Evolutionary conservation across 1,284 basidiomycete species (phyloP), one percentile per base, ranked within the genome.

Genomic region (Albatrellus sp.): DNA sequence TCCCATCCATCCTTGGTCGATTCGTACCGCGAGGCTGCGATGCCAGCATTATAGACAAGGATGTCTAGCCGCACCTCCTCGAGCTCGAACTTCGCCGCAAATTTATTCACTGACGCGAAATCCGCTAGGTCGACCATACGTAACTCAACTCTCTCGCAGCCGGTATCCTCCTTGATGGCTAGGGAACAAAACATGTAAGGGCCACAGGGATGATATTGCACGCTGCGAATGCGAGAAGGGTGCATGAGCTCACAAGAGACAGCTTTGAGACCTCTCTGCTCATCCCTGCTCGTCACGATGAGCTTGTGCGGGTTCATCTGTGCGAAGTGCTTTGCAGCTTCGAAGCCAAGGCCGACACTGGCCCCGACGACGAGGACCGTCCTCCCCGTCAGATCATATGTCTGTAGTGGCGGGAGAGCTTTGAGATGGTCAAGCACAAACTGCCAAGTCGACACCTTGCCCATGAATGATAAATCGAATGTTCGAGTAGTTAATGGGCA

Each of bases 251-350:
- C 45, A 68, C 65, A 50, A 2, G 51, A 43, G 7, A 64, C 28
- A 12, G 70, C 66, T 0, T 46, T 55, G 12, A 59, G 53, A 0
- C 66, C 69, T 45, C 56, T 66, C 31, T 48, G 55, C 48, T 59
- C 48, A 45, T 47, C 69, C 16, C 67, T 59, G 51, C 66, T 70
- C 1, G 60, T 66, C 13, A 69, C 39, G 35, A 72, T 60, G 6
- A 71, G 54, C 20, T 55, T 61, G 8, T 50, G 60, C 0, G 68
- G 63, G 16, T 57, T 60, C 67, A 68, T 69, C 1, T 52, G 48
- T 1, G 67, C 66, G 44, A 72, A 66, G 49, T 70, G 69, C 48
- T 64, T 67, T 1, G 65, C 50, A 0, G 67, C 62, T 45, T 72
- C 66, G 37, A 64, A 61, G 0, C 70, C 70, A 24, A 73, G 52